Percentiles rank a stretch among this genome's conserved stretches.
Conservation (phyloP, 805 yeast species). For the Lachancea nothofagi region DNA sequence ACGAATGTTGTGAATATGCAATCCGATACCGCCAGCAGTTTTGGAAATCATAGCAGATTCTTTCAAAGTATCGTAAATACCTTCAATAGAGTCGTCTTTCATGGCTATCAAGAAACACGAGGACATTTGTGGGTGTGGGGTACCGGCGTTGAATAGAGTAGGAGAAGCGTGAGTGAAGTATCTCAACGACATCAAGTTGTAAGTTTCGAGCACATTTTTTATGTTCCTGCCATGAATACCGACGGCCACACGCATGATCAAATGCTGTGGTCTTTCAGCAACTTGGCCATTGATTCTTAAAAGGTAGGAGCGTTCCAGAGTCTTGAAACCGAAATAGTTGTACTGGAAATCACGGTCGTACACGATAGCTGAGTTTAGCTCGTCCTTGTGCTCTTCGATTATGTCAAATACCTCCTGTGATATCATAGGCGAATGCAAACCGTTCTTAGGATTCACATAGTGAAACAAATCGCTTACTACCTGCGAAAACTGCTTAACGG, state of each 20-base stretch:
- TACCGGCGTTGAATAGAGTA: conserved; percentile 89
- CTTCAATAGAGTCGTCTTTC: conserved; percentile 94
- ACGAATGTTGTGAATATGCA: conserved; percentile 83
- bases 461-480: conserved; percentile 68
- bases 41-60: conserved; percentile 87
- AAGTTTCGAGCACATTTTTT: conserved; percentile 68
- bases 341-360: conserved; percentile 72
- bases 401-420: conserved; percentile 58
- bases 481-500: conserved; percentile 77
- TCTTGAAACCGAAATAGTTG: conserved; percentile 85
- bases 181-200: conserved; percentile 78
- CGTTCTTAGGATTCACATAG: conserved; percentile 78
- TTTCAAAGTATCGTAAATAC: conserved; percentile 85
- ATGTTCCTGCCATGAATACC: conserved; percentile 79
- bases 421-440: conserved; percentile 61
- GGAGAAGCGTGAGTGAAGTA: conserved; percentile 95
- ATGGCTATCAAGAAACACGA: conserved; percentile 89
- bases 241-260: conserved; percentile 85
- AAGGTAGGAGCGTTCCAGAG: conserved; percentile 83
- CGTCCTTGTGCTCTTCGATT: conserved; percentile 59
- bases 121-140: conserved; percentile 77
- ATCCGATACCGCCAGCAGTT: conserved; percentile 93
- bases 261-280: conserved; percentile 89
- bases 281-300: conserved; percentile 56
- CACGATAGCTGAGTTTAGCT: conserved; percentile 66